phyloP scores from a whole-genome alignment of 2,329 filamentous ascomycete genomes.

The Calycina herbarum region DNA sequence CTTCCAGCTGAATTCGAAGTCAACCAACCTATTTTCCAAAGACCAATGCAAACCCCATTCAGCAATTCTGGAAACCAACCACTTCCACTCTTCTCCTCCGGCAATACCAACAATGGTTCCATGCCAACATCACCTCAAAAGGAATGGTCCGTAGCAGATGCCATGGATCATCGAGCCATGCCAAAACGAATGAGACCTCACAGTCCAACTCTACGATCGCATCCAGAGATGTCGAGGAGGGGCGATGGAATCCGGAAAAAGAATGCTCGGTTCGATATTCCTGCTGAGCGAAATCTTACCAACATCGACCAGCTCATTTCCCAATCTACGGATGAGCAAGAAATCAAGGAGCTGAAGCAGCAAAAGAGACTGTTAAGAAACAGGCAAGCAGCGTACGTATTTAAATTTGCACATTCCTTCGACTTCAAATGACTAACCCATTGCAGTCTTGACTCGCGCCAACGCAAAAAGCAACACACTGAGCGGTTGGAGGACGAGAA shows the following conservation, averaged over 20 bases:
- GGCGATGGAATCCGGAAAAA: slow-evolving; percentile 82
- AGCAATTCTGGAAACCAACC: slow-evolving; percentile 51
- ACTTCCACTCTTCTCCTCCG: slow-evolving; percentile 54
- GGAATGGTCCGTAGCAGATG: slow-evolving; percentile 53
- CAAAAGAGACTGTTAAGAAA: slow-evolving; percentile 95
- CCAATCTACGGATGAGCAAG: slow-evolving; percentile 82
- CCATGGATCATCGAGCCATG: slow-evolving; percentile 49
- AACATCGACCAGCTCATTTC: slow-evolving; percentile 95
- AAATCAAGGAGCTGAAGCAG: slow-evolving; percentile 98
- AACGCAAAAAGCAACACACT: slow-evolving; percentile 97
- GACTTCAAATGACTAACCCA: slow-evolving; percentile 27
- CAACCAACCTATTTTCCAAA: slow-evolving; percentile 49
- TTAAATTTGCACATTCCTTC: slow-evolving; percentile 10
- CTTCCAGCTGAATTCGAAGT: slow-evolving; percentile 57
- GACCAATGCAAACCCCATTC: slow-evolving; percentile 57
- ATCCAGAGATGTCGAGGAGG: slow-evolving; percentile 64
- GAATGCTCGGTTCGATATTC: slow-evolving; percentile 97
- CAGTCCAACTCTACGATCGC: slow-evolving; percentile 67
- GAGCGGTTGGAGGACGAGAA: slow-evolving; percentile 96
- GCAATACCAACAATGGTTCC: slow-evolving; percentile 47
- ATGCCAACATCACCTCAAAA: slow-evolving; percentile 60
- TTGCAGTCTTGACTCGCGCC: slow-evolving; percentile 83
- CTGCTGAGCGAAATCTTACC: slow-evolving; percentile 84
- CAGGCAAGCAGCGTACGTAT: slow-evolving; percentile 88
- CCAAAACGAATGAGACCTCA: slow-evolving; percentile 64